These are phyloP conservation scores for Plasmodium knowlesi DNA, from an alignment of 169 alveolate species.

Conservation along the genomic window DNA sequence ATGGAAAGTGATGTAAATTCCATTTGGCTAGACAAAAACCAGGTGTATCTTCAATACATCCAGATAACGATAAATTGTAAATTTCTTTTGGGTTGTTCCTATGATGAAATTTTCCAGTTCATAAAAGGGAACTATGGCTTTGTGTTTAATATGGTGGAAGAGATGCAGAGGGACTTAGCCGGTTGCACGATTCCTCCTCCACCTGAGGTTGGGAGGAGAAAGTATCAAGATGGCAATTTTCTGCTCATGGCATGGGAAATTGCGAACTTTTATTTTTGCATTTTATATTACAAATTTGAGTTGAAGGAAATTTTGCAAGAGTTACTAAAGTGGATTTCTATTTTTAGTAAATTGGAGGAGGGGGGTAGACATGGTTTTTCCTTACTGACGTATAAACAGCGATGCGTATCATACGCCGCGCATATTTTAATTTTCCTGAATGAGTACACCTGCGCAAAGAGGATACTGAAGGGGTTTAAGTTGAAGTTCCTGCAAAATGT, in stretches of 20 bases:
- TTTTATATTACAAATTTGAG: constrained; percentile 54
- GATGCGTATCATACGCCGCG: constrained; percentile 22
- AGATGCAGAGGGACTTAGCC: background rate
- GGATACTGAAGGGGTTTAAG: background rate
- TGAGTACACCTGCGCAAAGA: constrained; percentile 42
- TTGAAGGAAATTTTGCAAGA: constrained; percentile 34
- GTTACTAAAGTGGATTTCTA: constrained; percentile 30
- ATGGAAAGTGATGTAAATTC: constrained; percentile 48
- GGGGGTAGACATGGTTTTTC: background rate
- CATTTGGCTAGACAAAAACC: constrained; percentile 65
- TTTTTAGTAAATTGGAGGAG: constrained; percentile 16
- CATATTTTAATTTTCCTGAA: constrained; percentile 52
- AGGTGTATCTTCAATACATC: constrained; percentile 54
- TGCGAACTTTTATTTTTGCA: constrained; percentile 65
- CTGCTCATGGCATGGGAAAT: constrained; percentile 68
- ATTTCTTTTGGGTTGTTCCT: constrained; percentile 36
- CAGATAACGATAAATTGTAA: constrained; percentile 57
- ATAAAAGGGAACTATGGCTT: constrained; percentile 42
- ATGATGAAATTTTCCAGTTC: constrained; percentile 38
- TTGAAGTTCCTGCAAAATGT: background rate
- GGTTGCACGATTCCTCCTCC: background rate
- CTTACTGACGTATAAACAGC: background rate
- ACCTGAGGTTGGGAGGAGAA: background rate
- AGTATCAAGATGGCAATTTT: constrained; percentile 20
- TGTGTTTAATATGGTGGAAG: constrained; percentile 10